These are phyloP conservation scores for Gentiana straminea DNA, from an alignment of 257 asterid species.

Conservation along the genomic window DNA sequence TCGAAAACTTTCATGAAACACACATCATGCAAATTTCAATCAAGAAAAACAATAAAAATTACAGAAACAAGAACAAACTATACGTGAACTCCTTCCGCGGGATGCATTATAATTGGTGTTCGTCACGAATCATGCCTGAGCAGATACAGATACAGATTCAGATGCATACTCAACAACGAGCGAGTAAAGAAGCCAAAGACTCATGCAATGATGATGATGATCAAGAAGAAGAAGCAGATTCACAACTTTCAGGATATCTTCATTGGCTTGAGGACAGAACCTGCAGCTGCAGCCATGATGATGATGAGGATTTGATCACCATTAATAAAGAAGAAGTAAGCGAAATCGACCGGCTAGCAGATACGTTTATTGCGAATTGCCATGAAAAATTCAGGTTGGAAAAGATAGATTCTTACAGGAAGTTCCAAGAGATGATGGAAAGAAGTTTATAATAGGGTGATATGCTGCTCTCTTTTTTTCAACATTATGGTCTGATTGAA, in stretches of 20 bases:
- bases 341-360: constrained; percentile 60
- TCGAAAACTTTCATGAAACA: constrained; percentile 20
- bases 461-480: too few relatives aligned
- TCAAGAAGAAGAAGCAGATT: constrained; percentile 2
- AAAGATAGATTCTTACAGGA: constrained; percentile 58
- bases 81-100: constrained; percentile 45
- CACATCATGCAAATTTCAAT: constrained; percentile 15
- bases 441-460: constrained; percentile 38
- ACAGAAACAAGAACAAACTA: constrained; percentile 18
- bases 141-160: constrained; percentile 10
- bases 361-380: constrained; percentile 56
- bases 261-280: constrained; percentile 61
- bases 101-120: constrained; percentile 71
- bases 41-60: constrained; percentile 15
- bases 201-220: constrained; percentile 30
- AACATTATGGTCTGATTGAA: too few relatives aligned
- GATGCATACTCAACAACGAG: constrained; percentile 8
- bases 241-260: constrained; percentile 38
- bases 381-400: constrained; percentile 72
- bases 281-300: too few relatives aligned
- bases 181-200: constrained; percentile 30
- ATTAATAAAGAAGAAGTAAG: constrained; percentile 5
- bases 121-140: constrained; percentile 40
- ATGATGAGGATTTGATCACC: constrained; percentile 7
- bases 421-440: constrained; percentile 71